These are phyloP conservation scores for Kodamaea anthophila DNA, from an alignment of 1,139 yeast genomes.

Conservation along the genomic window DNA sequence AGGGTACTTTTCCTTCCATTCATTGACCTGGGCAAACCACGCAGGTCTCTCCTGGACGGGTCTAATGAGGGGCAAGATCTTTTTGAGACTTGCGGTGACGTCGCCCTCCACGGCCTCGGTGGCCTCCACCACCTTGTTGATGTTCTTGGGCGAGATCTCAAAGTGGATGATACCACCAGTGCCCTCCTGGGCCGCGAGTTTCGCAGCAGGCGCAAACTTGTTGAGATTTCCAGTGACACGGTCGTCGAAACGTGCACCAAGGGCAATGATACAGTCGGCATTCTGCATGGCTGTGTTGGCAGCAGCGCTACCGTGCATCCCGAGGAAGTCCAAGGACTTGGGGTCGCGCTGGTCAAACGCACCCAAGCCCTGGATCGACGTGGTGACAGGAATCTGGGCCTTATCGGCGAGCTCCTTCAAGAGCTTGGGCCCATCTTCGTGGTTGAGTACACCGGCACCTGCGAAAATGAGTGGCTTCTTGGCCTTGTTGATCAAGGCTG, in stretches of 20 bases:
- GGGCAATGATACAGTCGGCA: conserved; percentile 88
- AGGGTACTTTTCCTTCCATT: conserved; percentile 86
- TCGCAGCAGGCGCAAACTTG: conserved; percentile 92
- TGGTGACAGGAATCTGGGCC: conserved; percentile 92
- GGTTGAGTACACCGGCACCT: conserved; percentile 84
- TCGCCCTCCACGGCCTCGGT: conserved; percentile 97
- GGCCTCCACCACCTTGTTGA: conserved; percentile 95
- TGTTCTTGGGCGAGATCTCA: conserved; percentile 93
- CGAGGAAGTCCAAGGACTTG: conserved; percentile 90
- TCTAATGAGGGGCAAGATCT: conserved; percentile 65
- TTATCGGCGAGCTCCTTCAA: conserved; percentile 83
- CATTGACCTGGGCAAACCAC: conserved; percentile 70
- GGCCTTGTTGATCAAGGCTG: conserved; percentile 70
- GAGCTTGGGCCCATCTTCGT: conserved; percentile 73
- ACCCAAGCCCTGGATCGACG: conserved; percentile 91
- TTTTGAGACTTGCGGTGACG: conserved; percentile 69
- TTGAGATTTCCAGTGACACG: conserved; percentile 87
- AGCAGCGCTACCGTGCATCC: conserved; percentile 97
- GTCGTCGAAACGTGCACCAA: conserved; percentile 97
- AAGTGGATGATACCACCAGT: conserved; percentile 97
- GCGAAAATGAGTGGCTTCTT: conserved; percentile 85
- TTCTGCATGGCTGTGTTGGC: conserved; percentile 92
- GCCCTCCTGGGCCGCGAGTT: conserved; percentile 76
- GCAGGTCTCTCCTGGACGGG: conserved; percentile 57
- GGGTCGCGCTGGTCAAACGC: conserved; percentile 89